Base-by-base conservation (phyloP, 2,329 filamentous ascomycete genomes). In the Claviceps pusilla region DNA sequence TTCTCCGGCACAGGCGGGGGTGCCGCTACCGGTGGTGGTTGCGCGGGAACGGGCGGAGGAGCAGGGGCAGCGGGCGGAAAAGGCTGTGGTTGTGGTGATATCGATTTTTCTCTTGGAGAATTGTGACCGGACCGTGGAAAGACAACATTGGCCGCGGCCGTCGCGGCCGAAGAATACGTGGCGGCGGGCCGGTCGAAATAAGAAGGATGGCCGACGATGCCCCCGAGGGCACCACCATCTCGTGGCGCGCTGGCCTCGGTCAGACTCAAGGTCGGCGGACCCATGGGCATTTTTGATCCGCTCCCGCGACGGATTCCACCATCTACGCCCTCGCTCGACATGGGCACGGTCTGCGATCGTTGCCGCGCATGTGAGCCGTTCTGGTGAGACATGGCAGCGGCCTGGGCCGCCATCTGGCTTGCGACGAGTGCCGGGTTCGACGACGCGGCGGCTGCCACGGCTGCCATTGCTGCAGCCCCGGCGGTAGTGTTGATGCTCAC, bases 361-460 rank as follows among this genome's bases (percentile, higher is more conserved):
- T 88, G 86, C 24, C 87, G 75, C 56, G 67, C 73, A 61, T 78
- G 76, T 48, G 68, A 65, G 60, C 61, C 66, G 47, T 73, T 72
- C 62, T 79, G 75, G 62, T 83, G 78, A 39, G 79, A 79, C 71
- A 87, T 82, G 63, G 86, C 82, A 54, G 87, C 87, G 10, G 86
- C 82, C 68, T 89, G 86, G 19, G 86, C 86, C 43, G 87, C 87
- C 59, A 89, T 88, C 66, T 88, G 84, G 67, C 85, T 88, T n/a
- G 86, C 81, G 1, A 76, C 76, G 57, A 80, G 68, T 31, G 55
- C 51, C 35, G 47, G 31, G 48, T 37, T 54, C 29, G 57, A 54
- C 12, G 57, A 45, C 1, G 55, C 66, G 12, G 67, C 59, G 47
- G 62, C 59, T 47, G 63, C 65, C 46, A 63, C 62, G 14, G 62